Base-by-base conservation (phyloP, 345 rosid species). In the Rhizophora apiculata region DNA sequence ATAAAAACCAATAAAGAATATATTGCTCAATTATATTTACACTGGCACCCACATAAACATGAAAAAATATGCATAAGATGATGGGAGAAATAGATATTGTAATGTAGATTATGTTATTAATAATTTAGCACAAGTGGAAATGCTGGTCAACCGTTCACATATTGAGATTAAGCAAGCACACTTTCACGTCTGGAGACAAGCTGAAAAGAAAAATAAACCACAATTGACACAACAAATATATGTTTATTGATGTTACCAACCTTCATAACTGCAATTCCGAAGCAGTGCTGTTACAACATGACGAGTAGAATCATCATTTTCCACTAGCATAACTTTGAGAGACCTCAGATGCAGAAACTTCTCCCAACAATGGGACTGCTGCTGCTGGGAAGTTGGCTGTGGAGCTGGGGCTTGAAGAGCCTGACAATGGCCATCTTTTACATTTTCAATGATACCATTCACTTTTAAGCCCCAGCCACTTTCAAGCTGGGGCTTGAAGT, bases 191-290 rank as follows among this genome's bases (percentile, higher is more conserved):
- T 54, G 15, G 59, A 5, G 16, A 54, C 59, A 8, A 7, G 22
- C 59, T 11, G 13, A 54, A 54, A 54, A 22, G 58, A 54, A 26
- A 21, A 21, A 2, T n/a, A 54, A 8, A 54, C 13, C 26, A 54
- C 59, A 54, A 26, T n/a, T 8, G 13, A 3, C 59, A 55, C 49
- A 43, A 43, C 49, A 43, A 43, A 3, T 1, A 43, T 13, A 43
- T 3, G 49, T 13, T 43, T 43, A 43, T 43, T 1, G 5, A 5
- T 43, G 60, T 22, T 58, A 62, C 81, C 68, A 63, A 89, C 98
- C 96, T 83, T 88, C 91, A 71, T 89, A 92, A 68, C 94, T 83
- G 77, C 96, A 89, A 61, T 92, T 92, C 62, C 87, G 87, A 60
- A 89, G 87, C 68, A 92, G 75, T 16, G 92, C 96, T 21, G 82